A percentile compares a stretch with the other conserved stretches of the same genome.
phyloP scores from a whole-genome alignment of 2,329 filamentous ascomycete species.

The Ophiostoma populinum region DNA sequence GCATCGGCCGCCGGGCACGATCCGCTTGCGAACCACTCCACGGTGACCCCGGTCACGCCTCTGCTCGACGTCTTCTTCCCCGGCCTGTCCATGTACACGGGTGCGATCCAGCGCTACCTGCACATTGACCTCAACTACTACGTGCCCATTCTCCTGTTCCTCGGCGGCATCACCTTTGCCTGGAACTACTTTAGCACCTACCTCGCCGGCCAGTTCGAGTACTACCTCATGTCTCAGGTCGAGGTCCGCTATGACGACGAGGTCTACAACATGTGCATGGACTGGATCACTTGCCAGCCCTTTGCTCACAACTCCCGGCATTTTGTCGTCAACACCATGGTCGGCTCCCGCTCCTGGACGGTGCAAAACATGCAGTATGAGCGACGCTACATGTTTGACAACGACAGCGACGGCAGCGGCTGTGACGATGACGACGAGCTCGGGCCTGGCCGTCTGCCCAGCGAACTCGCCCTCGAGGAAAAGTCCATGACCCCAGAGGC shows the following conservation, averaged over 20 bases:
- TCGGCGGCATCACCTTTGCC: conserved; percentile 30
- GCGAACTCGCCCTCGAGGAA: neutral
- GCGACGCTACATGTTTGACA: conserved; percentile 21
- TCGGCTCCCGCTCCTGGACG: conserved; percentile 34
- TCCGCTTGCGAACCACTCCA: conserved; percentile 1
- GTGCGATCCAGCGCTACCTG: conserved; percentile 35
- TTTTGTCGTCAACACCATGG: conserved; percentile 47
- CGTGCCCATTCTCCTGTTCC: conserved; percentile 36
- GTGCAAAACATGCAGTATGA: conserved; percentile 25
- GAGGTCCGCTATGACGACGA: conserved; percentile 54
- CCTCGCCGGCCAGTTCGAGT: conserved; percentile 28
- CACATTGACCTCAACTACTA: conserved; percentile 46
- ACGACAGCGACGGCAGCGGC: conserved; percentile 19
- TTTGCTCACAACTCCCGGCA: conserved; percentile 42
- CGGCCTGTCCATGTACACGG: conserved; percentile 41
- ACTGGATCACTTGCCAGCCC: conserved; percentile 45
- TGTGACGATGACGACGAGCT: conserved; percentile 16
- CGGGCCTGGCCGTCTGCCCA: neutral
- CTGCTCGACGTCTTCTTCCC: conserved; percentile 48
- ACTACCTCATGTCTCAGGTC: conserved; percentile 46
- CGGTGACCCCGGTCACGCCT: conserved; percentile 6
- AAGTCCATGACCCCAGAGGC: neutral
- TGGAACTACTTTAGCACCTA: conserved; percentile 35
- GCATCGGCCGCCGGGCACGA: conserved; percentile 3
- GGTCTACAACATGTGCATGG: conserved; percentile 56